Conservation (phyloP, 2,329 filamentous ascomycete genomes). For the Ceratocystis huliohia region DNA sequence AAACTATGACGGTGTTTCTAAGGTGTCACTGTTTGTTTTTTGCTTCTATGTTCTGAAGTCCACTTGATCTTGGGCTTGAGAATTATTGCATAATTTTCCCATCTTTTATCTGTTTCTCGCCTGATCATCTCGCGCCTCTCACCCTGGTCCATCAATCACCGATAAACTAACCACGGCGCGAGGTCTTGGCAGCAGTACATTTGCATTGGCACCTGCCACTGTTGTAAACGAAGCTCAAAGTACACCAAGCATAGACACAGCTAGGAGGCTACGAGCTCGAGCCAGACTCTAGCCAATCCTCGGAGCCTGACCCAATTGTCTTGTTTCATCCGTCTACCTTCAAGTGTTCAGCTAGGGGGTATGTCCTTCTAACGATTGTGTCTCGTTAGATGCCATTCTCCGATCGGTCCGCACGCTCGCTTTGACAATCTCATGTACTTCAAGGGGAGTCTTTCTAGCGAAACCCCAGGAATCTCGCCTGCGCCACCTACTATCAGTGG, state of each 20-base stretch:
- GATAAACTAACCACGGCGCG: neutral
- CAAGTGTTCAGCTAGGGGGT: neutral
- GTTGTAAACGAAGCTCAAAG: neutral
- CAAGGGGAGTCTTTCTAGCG: slow-evolving; percentile 38
- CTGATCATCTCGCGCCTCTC: too few species aligned
- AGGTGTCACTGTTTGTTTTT: too few species aligned
- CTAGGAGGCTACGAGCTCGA: neutral
- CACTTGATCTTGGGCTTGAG: too few species aligned
- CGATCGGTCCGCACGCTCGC: slow-evolving; percentile 36
- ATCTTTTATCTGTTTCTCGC: too few species aligned
- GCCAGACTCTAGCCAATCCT: neutral
- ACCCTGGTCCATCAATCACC: neutral
- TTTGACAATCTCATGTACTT: slow-evolving; percentile 41
- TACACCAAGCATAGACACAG: slow-evolving; percentile 12
- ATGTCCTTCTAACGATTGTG: slow-evolving; percentile 2
- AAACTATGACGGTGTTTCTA: too few species aligned
- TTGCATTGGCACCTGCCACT: neutral
- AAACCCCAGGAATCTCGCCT: slow-evolving; percentile 44
- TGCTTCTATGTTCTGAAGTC: too few species aligned
- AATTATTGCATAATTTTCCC: too few species aligned
- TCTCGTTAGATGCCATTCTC: slow-evolving; percentile 34
- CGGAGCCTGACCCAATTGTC: neutral
- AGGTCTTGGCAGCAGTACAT: neutral
- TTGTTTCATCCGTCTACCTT: neutral
- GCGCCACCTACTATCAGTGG: slow-evolving; percentile 64